Base-by-base conservation (phyloP, 2,329 filamentous ascomycete species). In the Davidsoniella virescens region DNA sequence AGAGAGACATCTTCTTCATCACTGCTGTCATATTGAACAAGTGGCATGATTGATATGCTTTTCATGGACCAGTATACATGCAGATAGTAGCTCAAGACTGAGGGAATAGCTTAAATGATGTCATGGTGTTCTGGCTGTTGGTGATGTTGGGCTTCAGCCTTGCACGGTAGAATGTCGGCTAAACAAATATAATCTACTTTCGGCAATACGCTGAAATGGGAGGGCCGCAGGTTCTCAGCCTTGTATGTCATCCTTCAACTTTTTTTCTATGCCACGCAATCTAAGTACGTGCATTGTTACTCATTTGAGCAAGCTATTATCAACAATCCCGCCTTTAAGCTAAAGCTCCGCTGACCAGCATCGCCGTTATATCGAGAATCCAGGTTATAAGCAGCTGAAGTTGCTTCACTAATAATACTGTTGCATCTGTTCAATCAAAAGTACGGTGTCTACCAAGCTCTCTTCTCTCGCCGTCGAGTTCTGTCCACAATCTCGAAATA, bases 1-100 rank as follows among this genome's bases (percentile, higher is more conserved):
- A 54, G 49, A 47, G 48, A 43, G 18, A 52, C 52, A 2, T 66
- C 67, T 2, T 68, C 66, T 5, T 72, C 71, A 1, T 73, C 71
- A 41, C 72, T 70, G 50, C 71, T 75, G 12, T 64, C 70, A 54
- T 75, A 75, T 33, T 58, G 64, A 6, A 75, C 71, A 10, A 75
- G 64, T 1, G 64, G 69, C 42, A 64, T 64, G 68, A 70, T 67
- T 17, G 2, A 12, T 36, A 17, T 26, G 17, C 6, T 17, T 20
- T 4, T 5, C 5, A 23, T n/a, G 16, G 36, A 52, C 20, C 2
- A 23, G 25, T 44, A 18, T 42, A 4, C n/a, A 42, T 42, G 38
- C 8, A 8, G 14, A 14, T 40, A 40, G 3, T 8, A 40, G n/a
- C 9, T 40, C 38, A 8, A 40, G 7, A 14, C 38, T 14, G 8